Conservation (phyloP, 2,329 filamentous ascomycete species). For the Fusarium pininemorale region DNA sequence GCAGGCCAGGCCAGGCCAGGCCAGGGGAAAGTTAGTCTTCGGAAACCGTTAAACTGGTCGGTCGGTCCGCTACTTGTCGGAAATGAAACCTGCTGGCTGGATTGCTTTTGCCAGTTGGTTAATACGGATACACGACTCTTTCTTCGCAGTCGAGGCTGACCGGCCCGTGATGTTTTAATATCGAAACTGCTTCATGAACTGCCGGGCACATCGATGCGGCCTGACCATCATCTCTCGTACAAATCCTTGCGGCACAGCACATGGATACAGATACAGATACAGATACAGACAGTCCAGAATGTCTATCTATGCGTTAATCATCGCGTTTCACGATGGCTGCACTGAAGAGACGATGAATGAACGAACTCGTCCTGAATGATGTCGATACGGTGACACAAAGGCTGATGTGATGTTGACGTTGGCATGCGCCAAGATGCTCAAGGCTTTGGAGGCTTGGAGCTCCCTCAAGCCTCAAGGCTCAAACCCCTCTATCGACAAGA, state of each 20-base stretch:
- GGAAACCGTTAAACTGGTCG: conserved; percentile 9
- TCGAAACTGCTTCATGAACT: not conserved
- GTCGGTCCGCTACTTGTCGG: conserved; percentile 26
- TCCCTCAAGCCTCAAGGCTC: not conserved
- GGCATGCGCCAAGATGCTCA: conserved; percentile 29
- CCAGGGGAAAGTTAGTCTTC: not conserved
- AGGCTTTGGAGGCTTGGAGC: conserved; percentile 10
- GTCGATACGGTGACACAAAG: not conserved
- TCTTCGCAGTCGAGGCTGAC: not conserved
- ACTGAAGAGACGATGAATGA: not conserved
- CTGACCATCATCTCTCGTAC: conserved; percentile 5
- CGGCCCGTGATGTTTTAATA: not conserved
- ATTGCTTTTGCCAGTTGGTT: conserved; percentile 35
- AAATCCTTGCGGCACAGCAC: conserved; percentile 13
- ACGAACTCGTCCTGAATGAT: not conserved
- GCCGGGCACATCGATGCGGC: conserved; percentile 29
- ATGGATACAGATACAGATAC: not conserved
- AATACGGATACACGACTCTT: not conserved
- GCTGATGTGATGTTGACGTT: not conserved
- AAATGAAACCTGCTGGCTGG: conserved; percentile 33
- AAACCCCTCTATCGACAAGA: conserved; percentile 4
- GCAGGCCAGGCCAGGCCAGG: not conserved
- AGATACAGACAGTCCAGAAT: not conserved
- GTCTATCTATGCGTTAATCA: not conserved
- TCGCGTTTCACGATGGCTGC: not conserved